Evolutionary conservation across 2,329 filamentous ascomycete species (phyloP).

Genomic region (Lasiodiplodia citricola): DNA sequence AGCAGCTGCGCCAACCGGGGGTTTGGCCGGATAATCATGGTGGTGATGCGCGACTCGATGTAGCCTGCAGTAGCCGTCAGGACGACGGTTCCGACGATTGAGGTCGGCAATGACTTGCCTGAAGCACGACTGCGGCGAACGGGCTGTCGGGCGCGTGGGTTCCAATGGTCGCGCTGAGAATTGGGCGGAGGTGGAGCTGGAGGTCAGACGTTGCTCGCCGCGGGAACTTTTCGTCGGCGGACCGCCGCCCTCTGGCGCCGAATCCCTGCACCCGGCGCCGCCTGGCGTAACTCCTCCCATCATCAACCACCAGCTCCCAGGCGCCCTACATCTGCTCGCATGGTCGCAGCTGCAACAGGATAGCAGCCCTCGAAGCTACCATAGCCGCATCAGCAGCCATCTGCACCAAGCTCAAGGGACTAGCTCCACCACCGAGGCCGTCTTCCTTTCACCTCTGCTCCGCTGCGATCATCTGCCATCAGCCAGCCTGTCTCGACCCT

Average conservation of each 20-base stretch:
- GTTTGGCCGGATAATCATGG: constrained; percentile 42
- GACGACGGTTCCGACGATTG: background rate
- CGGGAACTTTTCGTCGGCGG: constrained; percentile 27
- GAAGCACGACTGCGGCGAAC: background rate
- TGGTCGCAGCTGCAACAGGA: background rate
- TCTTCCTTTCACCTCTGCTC: constrained; percentile 17
- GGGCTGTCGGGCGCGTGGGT: background rate
- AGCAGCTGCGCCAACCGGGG: constrained; percentile 15
- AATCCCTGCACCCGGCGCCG: constrained; percentile 2
- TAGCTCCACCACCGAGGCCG: background rate
- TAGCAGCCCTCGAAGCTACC: background rate
- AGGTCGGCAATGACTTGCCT: constrained; percentile 1
- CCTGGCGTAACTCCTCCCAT: background rate
- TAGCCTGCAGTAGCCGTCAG: background rate
- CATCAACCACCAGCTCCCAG: background rate
- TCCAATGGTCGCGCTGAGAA: background rate
- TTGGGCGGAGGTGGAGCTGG: constrained; percentile 21
- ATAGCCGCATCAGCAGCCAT: background rate
- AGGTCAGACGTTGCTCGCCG: constrained; percentile 18
- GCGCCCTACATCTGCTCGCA: background rate
- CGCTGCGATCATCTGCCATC: constrained; percentile 26
- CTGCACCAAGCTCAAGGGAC: background rate
- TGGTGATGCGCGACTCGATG: constrained; percentile 26
- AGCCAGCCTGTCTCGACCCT: constrained; percentile 7
- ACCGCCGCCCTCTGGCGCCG: constrained; percentile 11